A percentile compares a stretch with the other conserved stretches of the same genome.
phyloP scores from a whole-genome alignment of 108 stramenopile genomes.

The Fistulifera pelliculosa region DNA sequence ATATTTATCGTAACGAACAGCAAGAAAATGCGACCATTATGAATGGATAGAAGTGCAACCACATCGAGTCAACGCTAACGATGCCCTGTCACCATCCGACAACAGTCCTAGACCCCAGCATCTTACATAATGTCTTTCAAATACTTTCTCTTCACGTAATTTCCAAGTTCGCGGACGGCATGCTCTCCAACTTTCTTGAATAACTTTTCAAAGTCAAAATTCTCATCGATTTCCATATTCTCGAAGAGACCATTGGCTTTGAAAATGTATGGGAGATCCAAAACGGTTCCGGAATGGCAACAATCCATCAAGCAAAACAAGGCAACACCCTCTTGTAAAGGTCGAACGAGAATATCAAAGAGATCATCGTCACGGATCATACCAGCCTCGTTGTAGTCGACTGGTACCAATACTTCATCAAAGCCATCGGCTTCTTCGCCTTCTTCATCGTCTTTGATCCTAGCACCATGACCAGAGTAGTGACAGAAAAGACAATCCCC shows the following conservation, averaged over 20 bases:
- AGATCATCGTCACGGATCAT: slow-evolving; percentile 78
- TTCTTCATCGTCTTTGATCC: slow-evolving; percentile 42
- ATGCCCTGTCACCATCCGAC: too few relatives aligned
- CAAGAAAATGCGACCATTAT: too few relatives aligned
- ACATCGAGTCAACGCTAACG: too few relatives aligned
- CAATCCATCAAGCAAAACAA: slow-evolving; percentile 11
- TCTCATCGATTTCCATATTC: slow-evolving; percentile 38
- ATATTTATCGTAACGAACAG: too few relatives aligned
- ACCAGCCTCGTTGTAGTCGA: slow-evolving; percentile 61
- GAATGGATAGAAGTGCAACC: too few relatives aligned
- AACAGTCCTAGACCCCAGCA: too few relatives aligned
- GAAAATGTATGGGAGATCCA: slow-evolving; percentile 62
- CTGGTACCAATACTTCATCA: slow-evolving; percentile 81
- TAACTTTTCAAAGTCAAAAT: slow-evolving; percentile 24
- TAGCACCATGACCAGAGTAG: slow-evolving; percentile 72
- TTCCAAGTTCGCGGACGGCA: background rate
- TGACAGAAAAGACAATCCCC: slow-evolving; percentile 62
- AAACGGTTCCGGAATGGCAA: slow-evolving; percentile 75
- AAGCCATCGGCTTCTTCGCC: slow-evolving; percentile 13
- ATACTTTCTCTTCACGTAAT: too few relatives aligned
- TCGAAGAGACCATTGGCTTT: slow-evolving; percentile 34
- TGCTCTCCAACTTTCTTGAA: slow-evolving; percentile 6
- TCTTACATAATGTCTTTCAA: too few relatives aligned
- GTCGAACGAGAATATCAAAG: slow-evolving; percentile 55
- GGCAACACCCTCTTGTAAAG: slow-evolving; percentile 4